phyloP scores from a whole-genome alignment of 202 grass and related monocot species.

The Schoenoplectus triqueter region DNA sequence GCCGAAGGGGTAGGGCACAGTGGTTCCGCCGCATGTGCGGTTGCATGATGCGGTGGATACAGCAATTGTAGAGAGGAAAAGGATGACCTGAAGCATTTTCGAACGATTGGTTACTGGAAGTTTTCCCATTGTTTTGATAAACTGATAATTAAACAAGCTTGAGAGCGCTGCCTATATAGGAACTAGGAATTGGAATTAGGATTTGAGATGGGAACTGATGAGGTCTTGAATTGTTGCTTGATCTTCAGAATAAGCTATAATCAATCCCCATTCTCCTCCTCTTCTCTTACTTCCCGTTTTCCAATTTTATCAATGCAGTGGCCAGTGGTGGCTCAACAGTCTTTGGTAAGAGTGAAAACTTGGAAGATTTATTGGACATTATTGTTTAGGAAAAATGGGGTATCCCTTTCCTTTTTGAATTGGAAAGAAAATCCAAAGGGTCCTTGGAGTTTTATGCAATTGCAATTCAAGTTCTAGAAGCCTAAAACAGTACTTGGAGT shows the following conservation, averaged over 20 bases:
- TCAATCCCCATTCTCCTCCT: not conserved
- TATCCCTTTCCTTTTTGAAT: not conserved
- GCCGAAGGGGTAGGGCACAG: conserved; percentile 59
- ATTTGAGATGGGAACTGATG: not conserved
- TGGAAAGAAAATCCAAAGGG: not conserved
- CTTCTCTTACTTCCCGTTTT: conserved; percentile 15
- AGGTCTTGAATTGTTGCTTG: not conserved
- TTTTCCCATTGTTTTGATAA: not conserved
- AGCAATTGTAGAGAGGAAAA: not conserved
- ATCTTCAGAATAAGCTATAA: not conserved
- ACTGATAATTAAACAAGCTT: not conserved
- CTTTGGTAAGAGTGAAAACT: not conserved
- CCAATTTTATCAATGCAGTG: not conserved
- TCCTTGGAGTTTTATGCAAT: not conserved
- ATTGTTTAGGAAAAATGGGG: not conserved
- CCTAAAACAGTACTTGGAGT: not conserved
- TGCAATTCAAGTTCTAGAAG: not conserved
- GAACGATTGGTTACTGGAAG: not conserved
- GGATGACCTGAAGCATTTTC: conserved; percentile 37
- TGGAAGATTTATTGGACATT: not conserved
- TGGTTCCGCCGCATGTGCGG: conserved; percentile 38
- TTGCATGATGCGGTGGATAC: conserved; percentile 25
- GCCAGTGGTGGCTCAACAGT: not conserved
- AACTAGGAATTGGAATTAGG: not conserved
- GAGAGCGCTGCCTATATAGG: not conserved